These are phyloP conservation scores for Hansenula sp. DNA, from an alignment of 1,139 yeast genomes.

Conservation along the genomic window DNA sequence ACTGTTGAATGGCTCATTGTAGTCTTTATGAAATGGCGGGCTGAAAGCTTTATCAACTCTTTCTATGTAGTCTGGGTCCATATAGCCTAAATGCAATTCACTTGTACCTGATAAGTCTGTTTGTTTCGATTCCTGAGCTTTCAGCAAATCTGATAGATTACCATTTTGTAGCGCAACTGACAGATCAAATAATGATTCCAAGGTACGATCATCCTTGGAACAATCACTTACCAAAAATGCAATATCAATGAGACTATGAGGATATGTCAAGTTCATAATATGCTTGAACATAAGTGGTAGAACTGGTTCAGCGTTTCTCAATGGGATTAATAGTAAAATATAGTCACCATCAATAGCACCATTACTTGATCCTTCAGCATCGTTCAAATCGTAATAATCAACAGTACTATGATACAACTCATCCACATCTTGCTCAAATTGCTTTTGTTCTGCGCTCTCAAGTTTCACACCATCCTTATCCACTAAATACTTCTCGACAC, in stretches of 20 bases:
- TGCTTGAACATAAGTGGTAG: slow-evolving; percentile 82
- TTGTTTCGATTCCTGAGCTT: slow-evolving; percentile 33
- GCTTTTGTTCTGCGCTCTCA: slow-evolving; percentile 11
- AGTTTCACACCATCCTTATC: slow-evolving; percentile 25
- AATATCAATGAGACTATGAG: slow-evolving; percentile 75
- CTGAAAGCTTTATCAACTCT: slow-evolving; percentile 54
- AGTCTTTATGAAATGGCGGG: slow-evolving; percentile 62
- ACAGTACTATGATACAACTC: slow-evolving; percentile 32
- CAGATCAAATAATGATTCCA: slow-evolving; percentile 63
- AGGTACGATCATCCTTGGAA: slow-evolving; percentile 58
- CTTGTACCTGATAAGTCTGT: slow-evolving; percentile 42
- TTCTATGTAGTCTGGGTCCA: slow-evolving; percentile 63
- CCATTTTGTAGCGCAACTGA: slow-evolving; percentile 70
- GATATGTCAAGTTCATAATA: slow-evolving; percentile 81
- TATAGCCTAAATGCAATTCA: slow-evolving; percentile 63
- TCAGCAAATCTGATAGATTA: slow-evolving; percentile 48
- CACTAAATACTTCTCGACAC: slow-evolving; percentile 30
- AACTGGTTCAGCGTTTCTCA: slow-evolving; percentile 78
- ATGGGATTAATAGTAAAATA: slow-evolving; percentile 69
- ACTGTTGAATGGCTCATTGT: slow-evolving; percentile 68
- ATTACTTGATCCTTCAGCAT: slow-evolving; percentile 49
- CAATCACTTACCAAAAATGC: slow-evolving; percentile 87
- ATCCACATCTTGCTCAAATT: slow-evolving; percentile 17
- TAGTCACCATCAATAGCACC: slow-evolving; percentile 62
- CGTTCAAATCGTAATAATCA: slow-evolving; percentile 58